Evolutionary conservation across 805 yeast species (phyloP).

Genomic region (Yamadazyma sp.): DNA sequence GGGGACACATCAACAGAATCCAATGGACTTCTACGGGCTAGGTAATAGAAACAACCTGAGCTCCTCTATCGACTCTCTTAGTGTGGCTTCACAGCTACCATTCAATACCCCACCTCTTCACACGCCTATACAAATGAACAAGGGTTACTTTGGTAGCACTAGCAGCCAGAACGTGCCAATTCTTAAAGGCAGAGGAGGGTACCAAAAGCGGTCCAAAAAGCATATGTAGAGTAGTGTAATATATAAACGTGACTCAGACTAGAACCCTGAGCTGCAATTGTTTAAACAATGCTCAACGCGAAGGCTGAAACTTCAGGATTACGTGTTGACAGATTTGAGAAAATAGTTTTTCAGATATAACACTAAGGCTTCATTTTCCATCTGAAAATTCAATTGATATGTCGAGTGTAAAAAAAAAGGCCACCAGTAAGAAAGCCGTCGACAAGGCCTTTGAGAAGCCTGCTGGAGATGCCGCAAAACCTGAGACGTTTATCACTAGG

Average conservation of each 20-base stretch:
- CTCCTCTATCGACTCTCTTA: conserved; percentile 15
- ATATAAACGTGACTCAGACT: too few species aligned
- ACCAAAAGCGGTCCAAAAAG: conserved; percentile 42
- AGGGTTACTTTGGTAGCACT: conserved; percentile 12
- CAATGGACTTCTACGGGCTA: conserved; percentile 15
- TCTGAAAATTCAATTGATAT: too few species aligned
- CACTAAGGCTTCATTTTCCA: too few species aligned
- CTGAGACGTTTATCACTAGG: conserved; percentile 11
- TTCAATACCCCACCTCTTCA: conserved; percentile 17
- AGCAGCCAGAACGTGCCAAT: conserved; percentile 26
- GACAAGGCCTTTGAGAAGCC: too few species aligned
- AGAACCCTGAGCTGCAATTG: too few species aligned
- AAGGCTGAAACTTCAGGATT: neutral
- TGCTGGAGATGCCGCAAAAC: too few species aligned
- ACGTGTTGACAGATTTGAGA: conserved; percentile 7
- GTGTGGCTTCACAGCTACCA: conserved; percentile 12
- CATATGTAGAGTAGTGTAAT: conserved; percentile 24
- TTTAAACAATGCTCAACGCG: too few species aligned
- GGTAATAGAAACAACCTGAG: conserved; percentile 12
- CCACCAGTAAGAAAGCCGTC: neutral
- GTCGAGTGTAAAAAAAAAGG: conserved; percentile 8
- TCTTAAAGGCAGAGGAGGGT: conserved; percentile 45
- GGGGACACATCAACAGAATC: conserved; percentile 3
- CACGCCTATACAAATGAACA: conserved; percentile 11
- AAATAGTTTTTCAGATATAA: conserved; percentile 1